Base-by-base conservation (phyloP, 768 basidiomycete species). In the Xerocomellus dryophilus region DNA sequence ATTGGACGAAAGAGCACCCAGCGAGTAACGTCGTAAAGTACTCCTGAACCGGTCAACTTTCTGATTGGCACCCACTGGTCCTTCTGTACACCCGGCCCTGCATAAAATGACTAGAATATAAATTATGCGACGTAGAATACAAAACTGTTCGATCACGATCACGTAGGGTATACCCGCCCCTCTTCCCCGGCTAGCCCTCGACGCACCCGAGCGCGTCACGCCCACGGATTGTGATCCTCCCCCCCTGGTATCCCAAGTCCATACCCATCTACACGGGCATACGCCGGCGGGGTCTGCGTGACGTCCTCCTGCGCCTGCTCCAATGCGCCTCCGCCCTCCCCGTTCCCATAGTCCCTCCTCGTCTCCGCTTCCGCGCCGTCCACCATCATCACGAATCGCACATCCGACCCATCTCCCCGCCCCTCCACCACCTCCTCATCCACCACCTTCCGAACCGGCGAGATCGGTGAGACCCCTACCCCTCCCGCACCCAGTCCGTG, bases 221-320 rank as follows among this genome's bases (percentile, higher is more conserved):
- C 61, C 68, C 68, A 70, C 12, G 68, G 68, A 43, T 70, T 70
- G 12, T 43, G 25, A 12, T 47, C 15, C 15, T 58, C 67, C 40
- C 58, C 62, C 25, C 41, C 59, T 35, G 56, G 46, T 47, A 48
- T 55, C 25, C 50, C 56, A 12, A 49, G n/a, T 8, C 39, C 43
- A 51, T 61, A 56, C 4, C 41, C 56, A 5, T 53, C 46, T 8
- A 47, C 20, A n/a, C 41, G 56, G 15, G 54, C 60, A 49, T 63
- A 36, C 18, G 44, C 32, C 1, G 67, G 67, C 0, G 63, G 61
- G 25, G 66, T 69, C 49, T 60, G 61, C 41, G 38, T 12, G 10
- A 17, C 23, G 4, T 56, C 50, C 34, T 54, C 61, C 12, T 42
- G 48, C 23, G 5, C 42, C 17, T 18, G 21, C 39, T 17, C 34